Percentiles rank a stretch among this genome's conserved stretches.
These are phyloP conservation scores for Bothriochloa decipiens DNA, from an alignment of 176 grass and related monocot genomes.

Conservation along the genomic window DNA sequence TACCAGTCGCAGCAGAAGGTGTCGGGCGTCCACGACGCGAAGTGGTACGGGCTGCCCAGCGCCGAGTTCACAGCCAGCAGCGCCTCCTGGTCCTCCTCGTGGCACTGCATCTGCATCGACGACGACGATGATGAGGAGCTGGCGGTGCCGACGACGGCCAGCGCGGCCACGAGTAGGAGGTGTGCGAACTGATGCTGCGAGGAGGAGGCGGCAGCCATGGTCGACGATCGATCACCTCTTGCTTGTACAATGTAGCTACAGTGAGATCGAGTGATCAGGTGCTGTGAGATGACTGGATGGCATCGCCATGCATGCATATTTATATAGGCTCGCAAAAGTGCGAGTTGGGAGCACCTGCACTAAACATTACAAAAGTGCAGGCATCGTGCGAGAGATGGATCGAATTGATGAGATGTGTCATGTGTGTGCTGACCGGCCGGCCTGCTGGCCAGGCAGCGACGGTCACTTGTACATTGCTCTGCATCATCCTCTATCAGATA, in stretches of 20 bases:
- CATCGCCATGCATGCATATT: background rate
- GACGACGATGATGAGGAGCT: background rate
- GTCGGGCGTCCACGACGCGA: slow-evolving; percentile 52
- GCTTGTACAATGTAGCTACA: background rate
- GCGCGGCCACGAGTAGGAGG: background rate
- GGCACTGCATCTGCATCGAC: slow-evolving; percentile 34
- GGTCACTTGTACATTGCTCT: background rate
- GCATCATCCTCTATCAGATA: background rate
- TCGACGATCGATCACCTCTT: background rate
- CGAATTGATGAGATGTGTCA: background rate
- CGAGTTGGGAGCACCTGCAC: slow-evolving; percentile 44
- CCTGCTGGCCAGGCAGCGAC: background rate
- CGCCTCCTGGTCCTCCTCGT: background rate
- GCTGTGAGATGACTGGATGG: too few species aligned
- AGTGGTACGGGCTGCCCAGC: slow-evolving; percentile 56
- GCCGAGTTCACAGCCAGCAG: slow-evolving; percentile 31
- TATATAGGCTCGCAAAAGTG: slow-evolving; percentile 22
- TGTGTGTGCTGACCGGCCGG: background rate
- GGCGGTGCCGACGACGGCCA: background rate
- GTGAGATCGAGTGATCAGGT: background rate
- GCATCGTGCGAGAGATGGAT: background rate
- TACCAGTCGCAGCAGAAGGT: slow-evolving; percentile 64
- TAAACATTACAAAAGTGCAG: slow-evolving; percentile 37
- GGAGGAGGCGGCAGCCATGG: background rate
- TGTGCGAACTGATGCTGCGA: background rate